phyloP scores from a whole-genome alignment of 2,329 filamentous ascomycete species.

The Fusarium devonianum region DNA sequence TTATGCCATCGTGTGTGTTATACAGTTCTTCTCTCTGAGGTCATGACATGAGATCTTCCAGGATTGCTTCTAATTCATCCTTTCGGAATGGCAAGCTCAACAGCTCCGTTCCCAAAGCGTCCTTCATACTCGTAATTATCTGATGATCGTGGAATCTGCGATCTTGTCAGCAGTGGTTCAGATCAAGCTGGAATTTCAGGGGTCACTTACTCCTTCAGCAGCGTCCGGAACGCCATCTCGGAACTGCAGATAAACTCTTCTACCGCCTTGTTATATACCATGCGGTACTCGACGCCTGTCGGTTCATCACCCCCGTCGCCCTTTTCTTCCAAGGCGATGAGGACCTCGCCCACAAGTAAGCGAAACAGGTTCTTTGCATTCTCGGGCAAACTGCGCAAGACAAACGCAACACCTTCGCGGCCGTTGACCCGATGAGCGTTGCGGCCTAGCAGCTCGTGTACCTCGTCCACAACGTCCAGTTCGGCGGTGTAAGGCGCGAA shows the following conservation, averaged over 20 bases:
- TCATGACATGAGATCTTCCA: constrained; percentile 71
- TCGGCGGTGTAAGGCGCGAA: constrained; percentile 78
- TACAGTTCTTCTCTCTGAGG: constrained; percentile 5
- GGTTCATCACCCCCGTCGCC: constrained; percentile 58
- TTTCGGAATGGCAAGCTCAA: constrained; percentile 84
- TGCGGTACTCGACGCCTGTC: constrained; percentile 84
- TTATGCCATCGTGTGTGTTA: constrained; percentile 12
- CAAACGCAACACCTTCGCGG: constrained; percentile 89
- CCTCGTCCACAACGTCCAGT: constrained; percentile 85
- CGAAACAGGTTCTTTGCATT: constrained; percentile 90
- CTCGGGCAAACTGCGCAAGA: constrained; percentile 87
- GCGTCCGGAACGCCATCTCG: constrained; percentile 91
- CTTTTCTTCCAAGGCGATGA: constrained; percentile 73
- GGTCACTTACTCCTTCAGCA: constrained; percentile 82
- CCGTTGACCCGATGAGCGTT: constrained; percentile 82
- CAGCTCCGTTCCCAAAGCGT: constrained; percentile 83
- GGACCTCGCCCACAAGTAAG: constrained; percentile 82
- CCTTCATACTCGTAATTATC: constrained; percentile 90
- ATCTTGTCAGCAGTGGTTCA: constrained; percentile 38
- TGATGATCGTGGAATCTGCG: constrained; percentile 91
- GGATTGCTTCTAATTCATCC: constrained; percentile 86
- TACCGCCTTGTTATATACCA: constrained; percentile 92
- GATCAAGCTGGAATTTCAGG: neutral
- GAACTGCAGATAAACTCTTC: constrained; percentile 97
- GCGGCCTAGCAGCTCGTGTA: constrained; percentile 85